phyloP scores from a whole-genome alignment of 371 early-diverging fungal species.

The Actinomucor elegans region DNA sequence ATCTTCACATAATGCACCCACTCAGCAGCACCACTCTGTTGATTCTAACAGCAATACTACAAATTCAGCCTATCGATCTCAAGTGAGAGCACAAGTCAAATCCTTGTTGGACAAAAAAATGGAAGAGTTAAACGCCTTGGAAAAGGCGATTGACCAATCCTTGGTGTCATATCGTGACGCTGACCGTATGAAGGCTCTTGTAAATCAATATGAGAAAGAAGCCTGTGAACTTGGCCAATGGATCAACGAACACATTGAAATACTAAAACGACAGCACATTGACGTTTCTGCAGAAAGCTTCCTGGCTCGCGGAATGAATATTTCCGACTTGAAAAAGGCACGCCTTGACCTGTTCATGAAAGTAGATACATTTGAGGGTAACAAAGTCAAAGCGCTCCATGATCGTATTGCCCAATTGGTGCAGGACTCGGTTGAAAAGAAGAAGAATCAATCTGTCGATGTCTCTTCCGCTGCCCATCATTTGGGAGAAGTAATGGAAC shows the following conservation, averaged over 20 bases:
- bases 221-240: slow-evolving; percentile 30
- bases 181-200: slow-evolving; percentile 21
- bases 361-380: slow-evolving; percentile 30
- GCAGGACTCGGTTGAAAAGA: slow-evolving; percentile 25
- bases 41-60: not conserved
- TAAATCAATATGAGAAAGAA: slow-evolving; percentile 31
- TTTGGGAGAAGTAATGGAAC: slow-evolving; percentile 35
- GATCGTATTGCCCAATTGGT: slow-evolving; percentile 35
- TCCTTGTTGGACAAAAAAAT: slow-evolving; percentile 31
- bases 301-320: slow-evolving; percentile 13
- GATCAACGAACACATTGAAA: slow-evolving; percentile 33
- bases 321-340: slow-evolving; percentile 20
- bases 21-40: not conserved
- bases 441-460: slow-evolving; percentile 30
- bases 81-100: slow-evolving; percentile 27
- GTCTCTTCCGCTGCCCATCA: slow-evolving; percentile 26
- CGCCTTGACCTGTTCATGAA: slow-evolving; percentile 15
- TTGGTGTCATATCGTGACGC: slow-evolving; percentile 24
- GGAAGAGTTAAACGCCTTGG: slow-evolving; percentile 20
- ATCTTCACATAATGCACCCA: not conserved
- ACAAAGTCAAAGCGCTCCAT: slow-evolving; percentile 28
- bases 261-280: slow-evolving; percentile 28
- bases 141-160: slow-evolving; percentile 23
- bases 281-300: slow-evolving; percentile 39
- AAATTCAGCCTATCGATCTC: slow-evolving; percentile 19